Conservation (phyloP, 495 filamentous ascomycete species). For the Penicillium simplicissimum region DNA sequence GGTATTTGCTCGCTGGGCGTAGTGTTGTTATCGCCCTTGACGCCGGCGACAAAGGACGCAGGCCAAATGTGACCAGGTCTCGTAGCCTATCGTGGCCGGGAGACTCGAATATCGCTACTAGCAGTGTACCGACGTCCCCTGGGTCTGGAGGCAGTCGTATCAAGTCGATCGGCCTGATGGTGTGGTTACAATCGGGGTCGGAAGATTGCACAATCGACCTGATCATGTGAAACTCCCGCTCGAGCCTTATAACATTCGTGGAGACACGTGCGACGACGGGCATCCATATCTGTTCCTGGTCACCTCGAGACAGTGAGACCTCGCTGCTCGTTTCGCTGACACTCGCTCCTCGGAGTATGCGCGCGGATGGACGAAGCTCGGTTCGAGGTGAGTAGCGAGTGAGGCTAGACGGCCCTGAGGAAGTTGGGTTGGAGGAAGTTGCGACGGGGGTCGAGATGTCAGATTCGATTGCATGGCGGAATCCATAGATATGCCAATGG, state of each 20-base stretch:
- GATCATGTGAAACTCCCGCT: conserved; percentile 79
- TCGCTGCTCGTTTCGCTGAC: conserved; percentile 56
- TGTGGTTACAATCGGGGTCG: conserved; percentile 73
- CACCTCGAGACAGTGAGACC: conserved; percentile 36
- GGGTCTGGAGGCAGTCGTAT: conserved; percentile 62
- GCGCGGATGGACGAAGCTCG: conserved; percentile 27
- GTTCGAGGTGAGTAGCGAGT: conserved; percentile 48
- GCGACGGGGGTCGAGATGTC: conserved; percentile 46
- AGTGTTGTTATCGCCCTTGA: conserved; percentile 47
- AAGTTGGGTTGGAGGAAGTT: conserved; percentile 36
- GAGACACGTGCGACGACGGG: conserved; percentile 76
- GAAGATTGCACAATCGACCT: conserved; percentile 67
- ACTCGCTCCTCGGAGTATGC: conserved; percentile 43
- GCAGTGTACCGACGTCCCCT: conserved; percentile 62
- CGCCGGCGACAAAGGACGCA: conserved; percentile 62
- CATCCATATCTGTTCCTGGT: conserved; percentile 46
- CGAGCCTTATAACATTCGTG: conserved; percentile 73
- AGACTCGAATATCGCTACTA: conserved; percentile 77
- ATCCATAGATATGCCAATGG: conserved; percentile 67
- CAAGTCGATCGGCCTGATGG: conserved; percentile 72
- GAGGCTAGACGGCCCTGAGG: conserved; percentile 46
- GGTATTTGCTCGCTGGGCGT: conserved; percentile 61
- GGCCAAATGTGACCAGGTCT: conserved; percentile 72
- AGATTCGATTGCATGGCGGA: conserved; percentile 44
- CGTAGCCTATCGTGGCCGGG: conserved; percentile 72